Base-by-base conservation (phyloP, 441 rosid species). In the Gossypium davidsonii region DNA sequence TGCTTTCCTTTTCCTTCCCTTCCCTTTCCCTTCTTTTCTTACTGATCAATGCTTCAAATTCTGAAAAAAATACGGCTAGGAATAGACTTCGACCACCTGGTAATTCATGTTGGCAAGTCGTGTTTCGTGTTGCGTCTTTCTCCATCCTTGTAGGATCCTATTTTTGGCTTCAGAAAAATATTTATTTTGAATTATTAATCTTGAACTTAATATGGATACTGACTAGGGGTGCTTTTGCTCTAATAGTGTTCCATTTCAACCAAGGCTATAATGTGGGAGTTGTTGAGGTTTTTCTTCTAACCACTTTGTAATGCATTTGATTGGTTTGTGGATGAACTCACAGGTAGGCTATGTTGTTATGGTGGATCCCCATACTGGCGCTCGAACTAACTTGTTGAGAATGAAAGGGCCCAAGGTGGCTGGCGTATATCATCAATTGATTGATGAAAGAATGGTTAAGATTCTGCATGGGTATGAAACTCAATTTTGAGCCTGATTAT, bases 331-430 rank as follows among this genome's bases (percentile, higher is more conserved):
- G 70, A 12, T 80, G 25, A 68, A 46, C 4, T 44, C 82, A 73
- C 84, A 91, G 99, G 99, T 85, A 60, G 99, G 99, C 64, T 95
- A 91, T 82, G 86, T 93, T 71, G 91, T 93, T 58, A 90, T 91
- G 98, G 80, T 85, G 58, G 96, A 95, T 76, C 91, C 83, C 70
- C 77, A 58, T 11, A 84, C 91, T 4, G 91, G 96, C 4, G 20
- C 39, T 64, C 85, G 91, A 82, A 85, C 42, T 73, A 86, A 81
- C 68, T 76, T 93, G 14, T 76, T 91, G 77, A 87, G 99, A 76
- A 87, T 95, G 84, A 89, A 81, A 71, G 91, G 91, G 48, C 96
- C 98, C 69, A 79, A 52, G 46, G 92, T 93, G 18, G 96, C 85
- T 2, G 99, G 97, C 3, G 88, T 87, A 34, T 89, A 83, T 84